Evolutionary conservation across 768 basidiomycete genomes (phyloP).

Genomic region (Xanthoconium purpureum): DNA sequence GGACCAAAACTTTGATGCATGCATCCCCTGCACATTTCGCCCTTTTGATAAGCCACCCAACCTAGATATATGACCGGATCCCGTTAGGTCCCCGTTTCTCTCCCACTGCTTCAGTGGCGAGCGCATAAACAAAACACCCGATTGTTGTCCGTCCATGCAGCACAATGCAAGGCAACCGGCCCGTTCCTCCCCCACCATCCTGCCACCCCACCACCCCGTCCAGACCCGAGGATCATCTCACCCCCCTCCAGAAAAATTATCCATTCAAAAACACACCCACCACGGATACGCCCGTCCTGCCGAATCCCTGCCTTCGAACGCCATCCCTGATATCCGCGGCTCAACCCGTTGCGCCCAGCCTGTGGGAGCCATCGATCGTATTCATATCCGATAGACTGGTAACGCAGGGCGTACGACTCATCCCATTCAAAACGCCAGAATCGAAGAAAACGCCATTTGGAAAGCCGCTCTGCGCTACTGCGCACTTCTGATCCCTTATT

Average conservation of each 20-base stretch:
- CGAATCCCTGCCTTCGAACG: too few relatives aligned
- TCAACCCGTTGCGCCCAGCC: background rate
- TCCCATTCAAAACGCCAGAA: background rate
- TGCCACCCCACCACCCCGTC: background rate
- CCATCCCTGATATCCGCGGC: background rate
- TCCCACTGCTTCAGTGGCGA: slow-evolving; percentile 1
- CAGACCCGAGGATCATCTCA: background rate
- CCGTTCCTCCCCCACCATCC: background rate
- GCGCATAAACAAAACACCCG: background rate
- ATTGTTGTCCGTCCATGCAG: background rate
- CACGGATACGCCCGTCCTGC: background rate
- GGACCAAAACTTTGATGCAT: background rate
- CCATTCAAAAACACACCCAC: background rate
- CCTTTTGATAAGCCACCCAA: slow-evolving; percentile 3
- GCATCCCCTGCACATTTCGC: too few relatives aligned
- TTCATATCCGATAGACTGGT: background rate
- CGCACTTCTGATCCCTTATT: background rate
- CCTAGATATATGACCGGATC: too few relatives aligned
- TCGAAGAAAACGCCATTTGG: background rate
- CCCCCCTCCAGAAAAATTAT: background rate
- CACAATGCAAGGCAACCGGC: too few relatives aligned
- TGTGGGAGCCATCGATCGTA: background rate
- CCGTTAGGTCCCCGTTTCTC: background rate
- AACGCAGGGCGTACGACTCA: background rate
- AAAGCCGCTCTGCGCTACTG: background rate